Percentiles rank a stretch among this genome's conserved stretches.
phyloP scores from a whole-genome alignment of 495 filamentous ascomycete genomes.

The Penicillium desertorum region DNA sequence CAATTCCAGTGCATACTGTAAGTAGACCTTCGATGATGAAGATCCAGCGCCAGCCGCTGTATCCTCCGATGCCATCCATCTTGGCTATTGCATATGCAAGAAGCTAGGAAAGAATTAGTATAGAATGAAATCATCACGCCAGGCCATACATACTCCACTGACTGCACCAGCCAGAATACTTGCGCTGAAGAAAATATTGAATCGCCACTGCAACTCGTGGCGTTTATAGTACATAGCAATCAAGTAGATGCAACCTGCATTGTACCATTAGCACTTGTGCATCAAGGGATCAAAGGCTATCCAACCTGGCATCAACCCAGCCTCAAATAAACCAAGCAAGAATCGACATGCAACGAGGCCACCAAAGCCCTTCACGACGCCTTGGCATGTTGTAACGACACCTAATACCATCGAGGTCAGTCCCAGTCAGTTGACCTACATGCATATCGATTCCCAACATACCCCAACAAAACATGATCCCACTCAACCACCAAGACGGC shows the following conservation, averaged over 20 bases:
- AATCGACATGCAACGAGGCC: conserved; percentile 56
- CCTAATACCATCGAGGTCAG: conserved; percentile 20
- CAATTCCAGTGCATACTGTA: conserved; percentile 47
- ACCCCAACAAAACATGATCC: conserved; percentile 58
- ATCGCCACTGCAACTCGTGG: conserved; percentile 58
- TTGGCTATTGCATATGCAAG: conserved; percentile 59
- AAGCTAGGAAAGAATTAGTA: conserved; percentile 33
- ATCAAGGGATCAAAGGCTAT: background rate
- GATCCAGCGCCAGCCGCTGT: conserved; percentile 58
- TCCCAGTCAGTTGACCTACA: background rate
- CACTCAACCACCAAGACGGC: conserved; percentile 57
- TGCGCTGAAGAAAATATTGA: conserved; percentile 59
- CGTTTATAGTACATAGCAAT: conserved; percentile 64
- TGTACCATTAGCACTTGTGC: conserved; percentile 2
- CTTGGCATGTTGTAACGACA: conserved; percentile 56
- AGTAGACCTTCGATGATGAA: conserved; percentile 65
- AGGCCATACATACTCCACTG: conserved; percentile 45
- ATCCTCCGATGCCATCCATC: conserved; percentile 55
- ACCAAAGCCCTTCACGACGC: conserved; percentile 51
- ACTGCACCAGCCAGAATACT: conserved; percentile 60
- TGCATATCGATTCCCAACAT: conserved; percentile 4
- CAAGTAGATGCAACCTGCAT: conserved; percentile 46
- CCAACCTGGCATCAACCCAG: conserved; percentile 54
- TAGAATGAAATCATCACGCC: background rate
- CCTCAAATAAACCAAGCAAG: conserved; percentile 58